Base-by-base conservation (phyloP, 345 rosid genomes). In the Lumnitzera racemosa region DNA sequence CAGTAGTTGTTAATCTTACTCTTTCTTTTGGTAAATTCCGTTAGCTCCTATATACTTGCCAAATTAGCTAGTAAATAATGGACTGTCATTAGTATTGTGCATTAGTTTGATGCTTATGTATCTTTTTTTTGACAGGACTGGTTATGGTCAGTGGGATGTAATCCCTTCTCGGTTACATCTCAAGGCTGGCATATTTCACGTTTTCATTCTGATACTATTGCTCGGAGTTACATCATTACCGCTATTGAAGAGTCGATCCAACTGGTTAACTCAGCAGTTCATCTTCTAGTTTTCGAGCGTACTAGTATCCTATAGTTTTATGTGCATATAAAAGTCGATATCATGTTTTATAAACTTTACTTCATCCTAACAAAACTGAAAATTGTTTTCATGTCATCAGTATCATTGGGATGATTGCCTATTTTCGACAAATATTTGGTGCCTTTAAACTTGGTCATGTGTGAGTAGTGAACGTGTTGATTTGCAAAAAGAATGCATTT, bases 131-230 rank as follows among this genome's bases (percentile, higher is more conserved):
- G 61, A 53, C 80, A 94, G 99, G 95, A 86, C 55, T 94, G 99
- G 99, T 75, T 80, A 61, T 94, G 99, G 99, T 90, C 96, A 12
- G 95, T 90, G 55, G 99, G 99, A 54, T 86, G 92, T 80, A 90
- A 82, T 71, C 95, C 95, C 17, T 83, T 88, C 70, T 83, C 97
- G 60, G 59, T 80, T 53, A 86, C 92, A 65, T 88, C 99, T 64
- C 90, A 74, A 75, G 91, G 99, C 46, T 90, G 97, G 97, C 89
- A 72, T 43, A 53, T 90, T 57, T 90, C 99, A 49, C 84, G 76
- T 56, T 90, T 95, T 75, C 97, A 95, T 56, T 80, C 86, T 14
- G 97, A 95, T 80, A 76, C 92, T 56, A 81, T 95, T 78, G 96
- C 89, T 64, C 83, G 96, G 63, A 95, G 96, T 70, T 95, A 95